Evolutionary conservation across 805 yeast genomes (phyloP).

Genomic region (Cyberlindnera suaveolens): DNA sequence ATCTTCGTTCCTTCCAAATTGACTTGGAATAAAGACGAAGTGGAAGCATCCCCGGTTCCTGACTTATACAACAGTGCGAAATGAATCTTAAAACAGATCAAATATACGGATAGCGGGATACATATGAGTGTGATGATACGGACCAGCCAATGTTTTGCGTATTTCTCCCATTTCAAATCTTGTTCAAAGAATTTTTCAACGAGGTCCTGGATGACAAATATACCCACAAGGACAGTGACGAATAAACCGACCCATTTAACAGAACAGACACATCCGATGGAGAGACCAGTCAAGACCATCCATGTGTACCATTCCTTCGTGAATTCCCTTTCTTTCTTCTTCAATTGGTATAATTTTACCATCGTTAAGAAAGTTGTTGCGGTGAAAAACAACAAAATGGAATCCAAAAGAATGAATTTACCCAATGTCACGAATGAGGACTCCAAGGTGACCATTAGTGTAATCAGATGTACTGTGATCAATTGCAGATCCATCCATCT

Average conservation of each 20-base stretch:
- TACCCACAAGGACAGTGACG: conserved; percentile 53
- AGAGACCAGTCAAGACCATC: conserved; percentile 56
- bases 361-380: conserved; percentile 61
- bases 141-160: conserved; percentile 62
- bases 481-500: conserved; percentile 48
- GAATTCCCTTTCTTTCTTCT: conserved; percentile 32
- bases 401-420: conserved; percentile 69
- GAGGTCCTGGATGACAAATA: conserved; percentile 51
- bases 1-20: conserved; percentile 67
- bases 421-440: conserved; percentile 64
- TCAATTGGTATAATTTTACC: conserved; percentile 45
- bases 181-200: conserved; percentile 33
- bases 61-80: conserved; percentile 67
- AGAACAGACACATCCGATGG: conserved; percentile 78
- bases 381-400: conserved; percentile 71
- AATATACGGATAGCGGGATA: conserved; percentile 65
- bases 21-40: conserved; percentile 86
- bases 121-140: conserved; percentile 62
- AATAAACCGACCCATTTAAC: conserved; percentile 84
- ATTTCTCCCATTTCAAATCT: conserved; percentile 26
- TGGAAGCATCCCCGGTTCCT: conserved; percentile 92
- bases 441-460: conserved; percentile 61
- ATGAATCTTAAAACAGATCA: conserved; percentile 74
- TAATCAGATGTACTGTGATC: conserved; percentile 51
- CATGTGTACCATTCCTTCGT: conserved; percentile 41